phyloP scores from a whole-genome alignment of 2,329 filamentous ascomycete genomes.

The Clonostachys solani region DNA sequence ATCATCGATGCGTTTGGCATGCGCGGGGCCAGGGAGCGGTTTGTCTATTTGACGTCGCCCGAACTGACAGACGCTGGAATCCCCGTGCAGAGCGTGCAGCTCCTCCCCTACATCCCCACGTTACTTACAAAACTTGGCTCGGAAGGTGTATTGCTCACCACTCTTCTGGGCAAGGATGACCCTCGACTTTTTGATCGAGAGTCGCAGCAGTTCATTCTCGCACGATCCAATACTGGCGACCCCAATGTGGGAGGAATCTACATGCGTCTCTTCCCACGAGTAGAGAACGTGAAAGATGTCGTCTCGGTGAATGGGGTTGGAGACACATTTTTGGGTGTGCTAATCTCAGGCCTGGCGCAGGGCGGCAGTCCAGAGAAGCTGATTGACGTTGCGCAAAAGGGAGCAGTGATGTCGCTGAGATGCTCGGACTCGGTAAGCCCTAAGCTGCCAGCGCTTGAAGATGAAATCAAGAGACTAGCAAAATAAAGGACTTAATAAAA shows the following conservation, averaged over 20 bases:
- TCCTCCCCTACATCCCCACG: slow-evolving; percentile 83
- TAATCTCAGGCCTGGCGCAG: slow-evolving; percentile 73
- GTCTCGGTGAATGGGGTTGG: slow-evolving; percentile 93
- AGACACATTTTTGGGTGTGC: slow-evolving; percentile 83
- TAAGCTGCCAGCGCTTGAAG: slow-evolving; percentile 41
- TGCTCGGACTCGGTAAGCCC: slow-evolving; percentile 70
- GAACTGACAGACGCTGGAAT: slow-evolving; percentile 74
- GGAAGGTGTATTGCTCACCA: slow-evolving; percentile 71
- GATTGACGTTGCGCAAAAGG: slow-evolving; percentile 76
- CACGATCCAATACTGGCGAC: slow-evolving; percentile 50
- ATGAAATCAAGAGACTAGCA: slow-evolving; percentile 18
- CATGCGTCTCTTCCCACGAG: slow-evolving; percentile 67
- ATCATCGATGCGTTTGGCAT: slow-evolving; percentile 79
- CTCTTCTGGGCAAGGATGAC: slow-evolving; percentile 65
- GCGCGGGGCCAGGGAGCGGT: slow-evolving; percentile 65
- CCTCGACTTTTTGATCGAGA: slow-evolving; percentile 58
- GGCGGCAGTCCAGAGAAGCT: slow-evolving; percentile 54
- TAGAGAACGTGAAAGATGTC: slow-evolving; percentile 63
- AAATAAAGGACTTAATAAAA: neutral
- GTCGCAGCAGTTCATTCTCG: slow-evolving; percentile 67
- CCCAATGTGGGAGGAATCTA: slow-evolving; percentile 71
- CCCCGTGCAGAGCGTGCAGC: slow-evolving; percentile 76
- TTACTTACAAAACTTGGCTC: slow-evolving; percentile 80
- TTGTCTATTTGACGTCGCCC: slow-evolving; percentile 62
- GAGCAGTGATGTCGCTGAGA: slow-evolving; percentile 73